Base-by-base conservation (phyloP, 1,284 basidiomycete species). In the Cryptococcus wingfieldii region DNA sequence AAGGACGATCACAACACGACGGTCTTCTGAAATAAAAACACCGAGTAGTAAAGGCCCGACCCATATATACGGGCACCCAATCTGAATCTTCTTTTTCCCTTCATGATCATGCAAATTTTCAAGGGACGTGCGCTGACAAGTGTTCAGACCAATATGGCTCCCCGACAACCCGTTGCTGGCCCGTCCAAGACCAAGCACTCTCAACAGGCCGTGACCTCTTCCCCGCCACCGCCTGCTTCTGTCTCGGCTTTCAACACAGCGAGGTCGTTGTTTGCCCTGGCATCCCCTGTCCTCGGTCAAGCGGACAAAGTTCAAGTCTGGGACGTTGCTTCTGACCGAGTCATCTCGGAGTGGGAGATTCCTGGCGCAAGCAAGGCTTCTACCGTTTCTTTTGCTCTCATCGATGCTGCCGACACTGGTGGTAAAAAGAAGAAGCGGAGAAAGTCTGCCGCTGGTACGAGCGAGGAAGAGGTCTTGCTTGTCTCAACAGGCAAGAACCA, bases 1-100 rank as follows among this genome's bases (percentile, higher is more conserved):
- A 67, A 63, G 70, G 72, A 74, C 70, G 72, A 74, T 74, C 61
- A 56, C 60, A 71, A 68, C 72, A 74, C 72, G 72, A 74, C 72
- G 72, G 72, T 74, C 72, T 74, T 65, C 72, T 71, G 65, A 74
- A 64, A 60, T 50, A 63, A 58, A 61, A 49, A 58, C 45, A 61
- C 50, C 47, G 56, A 62, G 67, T 67, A 69, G 67, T 68, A 71
- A 71, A 71, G 59, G 70, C 70, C 71, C 71, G 70, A 66, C 70
- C 71, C 66, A 63, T 62, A 63, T 64, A 61, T 61, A 53, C 70
- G 70, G 70, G 69, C 70, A 70, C 53, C 66, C 60, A 56, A 63
- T 69, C 71, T 71, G 69, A 71, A 59, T 59, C 63, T 50, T 39
- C 39, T 47, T 53, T 47, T 43, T 39, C 47, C 19, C 27, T 31